Conservation (phyloP, 352 stramenopile genomes). For the Blastocystis sp. region DNA sequence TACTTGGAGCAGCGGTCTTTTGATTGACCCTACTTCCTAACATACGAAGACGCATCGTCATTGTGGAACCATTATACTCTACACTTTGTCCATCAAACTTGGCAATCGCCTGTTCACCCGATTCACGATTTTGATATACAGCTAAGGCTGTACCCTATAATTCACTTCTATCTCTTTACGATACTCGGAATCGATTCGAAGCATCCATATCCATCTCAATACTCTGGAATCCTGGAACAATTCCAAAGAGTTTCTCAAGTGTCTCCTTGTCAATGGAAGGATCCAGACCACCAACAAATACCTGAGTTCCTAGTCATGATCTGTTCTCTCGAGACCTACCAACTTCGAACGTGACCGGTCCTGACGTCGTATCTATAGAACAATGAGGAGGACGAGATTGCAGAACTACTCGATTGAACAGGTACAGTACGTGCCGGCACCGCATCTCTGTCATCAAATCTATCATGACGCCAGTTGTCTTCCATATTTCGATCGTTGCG, state of each 20-base stretch:
- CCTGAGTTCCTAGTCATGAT: background rate
- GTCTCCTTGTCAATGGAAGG: slow-evolving; percentile 30
- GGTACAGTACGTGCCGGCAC: background rate
- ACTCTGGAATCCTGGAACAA: background rate
- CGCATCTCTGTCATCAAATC: background rate
- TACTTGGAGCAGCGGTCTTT: background rate
- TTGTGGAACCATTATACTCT: background rate
- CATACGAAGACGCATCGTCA: slow-evolving; percentile 52
- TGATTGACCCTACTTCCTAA: background rate
- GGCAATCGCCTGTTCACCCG: slow-evolving; percentile 5
- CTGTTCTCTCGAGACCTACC: background rate
- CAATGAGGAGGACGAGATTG: background rate
- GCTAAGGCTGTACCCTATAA: slow-evolving; percentile 13
- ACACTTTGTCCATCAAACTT: slow-evolving; percentile 35
- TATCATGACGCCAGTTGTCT: slow-evolving; percentile 6
- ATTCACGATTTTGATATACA: background rate
- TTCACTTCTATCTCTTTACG: background rate
- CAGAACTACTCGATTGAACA: background rate
- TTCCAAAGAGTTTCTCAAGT: slow-evolving; percentile 26
- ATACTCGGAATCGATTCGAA: slow-evolving; percentile 17
- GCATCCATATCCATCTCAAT: slow-evolving; percentile 43
- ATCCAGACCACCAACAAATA: slow-evolving; percentile 47
- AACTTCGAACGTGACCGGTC: slow-evolving; percentile 22
- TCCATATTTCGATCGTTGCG: slow-evolving; percentile 8
- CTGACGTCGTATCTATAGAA: slow-evolving; percentile 5